These are phyloP conservation scores for Stylosanthes scabra DNA, from an alignment of 331 rosid genomes.

Conservation along the genomic window DNA sequence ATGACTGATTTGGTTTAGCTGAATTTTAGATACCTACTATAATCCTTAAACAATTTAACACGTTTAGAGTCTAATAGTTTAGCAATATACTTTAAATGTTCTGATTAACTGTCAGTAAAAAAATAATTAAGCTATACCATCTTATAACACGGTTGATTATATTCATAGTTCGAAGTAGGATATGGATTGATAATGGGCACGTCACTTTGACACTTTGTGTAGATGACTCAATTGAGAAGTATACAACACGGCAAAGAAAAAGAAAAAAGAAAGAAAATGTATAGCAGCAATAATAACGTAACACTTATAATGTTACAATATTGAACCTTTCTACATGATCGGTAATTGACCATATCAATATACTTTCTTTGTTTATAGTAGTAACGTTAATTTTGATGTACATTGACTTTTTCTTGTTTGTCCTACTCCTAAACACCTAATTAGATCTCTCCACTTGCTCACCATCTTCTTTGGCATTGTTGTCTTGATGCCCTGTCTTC, in stretches of 20 bases:
- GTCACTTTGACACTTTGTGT: not conserved
- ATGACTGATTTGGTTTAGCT: too few relatives aligned
- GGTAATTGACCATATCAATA: not conserved
- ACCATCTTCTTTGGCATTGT: too few relatives aligned
- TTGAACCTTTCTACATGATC: not conserved
- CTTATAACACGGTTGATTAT: not conserved
- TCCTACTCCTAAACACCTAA: too few relatives aligned
- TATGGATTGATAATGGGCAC: not conserved
- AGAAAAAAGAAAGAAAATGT: not conserved
- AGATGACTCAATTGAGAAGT: not conserved
- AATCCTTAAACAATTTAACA: not conserved
- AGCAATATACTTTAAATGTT: too few relatives aligned
- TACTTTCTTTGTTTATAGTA: slow-evolving; percentile 6
- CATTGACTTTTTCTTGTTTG: not conserved
- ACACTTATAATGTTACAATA: slow-evolving; percentile 27
- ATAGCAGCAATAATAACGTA: not conserved
- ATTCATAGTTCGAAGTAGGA: not conserved
- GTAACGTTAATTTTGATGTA: not conserved
- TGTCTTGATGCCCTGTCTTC: not conserved
- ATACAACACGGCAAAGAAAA: slow-evolving; percentile 23
- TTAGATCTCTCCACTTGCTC: too few relatives aligned
- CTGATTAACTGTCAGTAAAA: too few relatives aligned
- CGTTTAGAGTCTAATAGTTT: not conserved
- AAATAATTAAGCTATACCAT: too few relatives aligned
- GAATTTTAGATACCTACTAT: too few relatives aligned